Evolutionary conservation across 2,329 filamentous ascomycete genomes (phyloP), one percentile per base, ranked within the genome.

Genomic region (Apiospora kogelbergensis): DNA sequence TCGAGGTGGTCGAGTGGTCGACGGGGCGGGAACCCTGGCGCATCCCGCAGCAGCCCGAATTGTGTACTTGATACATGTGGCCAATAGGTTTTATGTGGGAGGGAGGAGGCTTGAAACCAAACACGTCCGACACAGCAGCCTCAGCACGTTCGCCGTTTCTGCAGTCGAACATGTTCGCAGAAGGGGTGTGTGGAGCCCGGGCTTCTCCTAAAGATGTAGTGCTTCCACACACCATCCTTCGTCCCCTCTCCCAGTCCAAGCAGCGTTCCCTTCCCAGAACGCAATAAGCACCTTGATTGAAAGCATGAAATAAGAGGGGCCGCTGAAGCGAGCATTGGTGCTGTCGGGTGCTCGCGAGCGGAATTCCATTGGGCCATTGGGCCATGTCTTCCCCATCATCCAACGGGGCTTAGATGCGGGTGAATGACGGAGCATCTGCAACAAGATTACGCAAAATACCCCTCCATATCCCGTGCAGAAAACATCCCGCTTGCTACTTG

Each of bases 41-140:
- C 71, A 74, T 76, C 70, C 73, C 74, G 74, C 70, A 70, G 72
- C 71, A 71, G 68, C 70, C 72, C 68, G 67, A 71, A 71, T 70
- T 72, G 26, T 60, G 30, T 68, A 72, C 71, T 66, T 64, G 64
- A 70, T 66, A 71, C 71, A 71, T 72, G 70, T 71, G 73, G 71
- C 77, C 76, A 80, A 79, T 78, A 70, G 74, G 40, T 66, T 70
- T 66, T 70, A n/a, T 40, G 37, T 42, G 40, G 2, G 40, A 15
- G 10, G 3, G 40, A 42, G 75, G 76, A 74, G 77, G 76, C 76
- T 79, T 73, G 72, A 73, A 76, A 74, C 68, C 73, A 77, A 75
- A n/a, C 53, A 30, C 53, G 53, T 60, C 40, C 40, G 4, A 13
- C 40, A 42, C 17, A 42, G 40, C 40, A 13, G 11, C 40, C 40